Evolutionary conservation across 2,329 filamentous ascomycete species (phyloP), one percentile per base, ranked within the genome.

Genomic region (Diaporthe velutina): DNA sequence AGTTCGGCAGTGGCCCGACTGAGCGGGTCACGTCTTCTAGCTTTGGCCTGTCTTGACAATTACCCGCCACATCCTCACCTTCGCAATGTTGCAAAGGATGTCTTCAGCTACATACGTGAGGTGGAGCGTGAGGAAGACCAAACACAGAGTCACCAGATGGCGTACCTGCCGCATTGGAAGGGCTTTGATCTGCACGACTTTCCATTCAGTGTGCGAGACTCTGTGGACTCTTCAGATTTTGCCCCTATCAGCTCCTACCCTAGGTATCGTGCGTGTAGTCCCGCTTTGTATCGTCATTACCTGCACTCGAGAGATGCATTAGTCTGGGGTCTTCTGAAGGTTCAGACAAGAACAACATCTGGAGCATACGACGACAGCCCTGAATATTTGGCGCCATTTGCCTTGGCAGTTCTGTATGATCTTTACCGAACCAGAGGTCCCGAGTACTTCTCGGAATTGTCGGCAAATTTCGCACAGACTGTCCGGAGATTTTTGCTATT

Each of bases 381-480:
- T 22, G 15, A 30, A 5, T 5, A 4, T 19, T 9, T 30, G 25
- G 33, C 12, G 2, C 54, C 54, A n/a, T 38, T 25, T 1, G 19
- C 40, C 33, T 4, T 15, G n/a, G 12, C 5, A 25, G 4, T 58
- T 3, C 9, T 58, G 3, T 10, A 58, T 10, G 12, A 58, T 25
- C 55, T 58, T 15, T 58, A 58, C 12, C 22, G 2, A 2, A 58
- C 55, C 15, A 40, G 1, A 25, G 33, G 12, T 2, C 10, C 33
- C 0, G 22, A 15, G 1, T 3, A 40, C 40, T 2, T 58, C 10
- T 17, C 8, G 5, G 15, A 13, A 0, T 1, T 17, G 13, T 5
- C 2, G 1, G 9, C 19, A 6, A 5, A 25, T 3, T 2, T 4
- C 6, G 9, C 0, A 2, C 19, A 13, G 4, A 8, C 1, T 2